Evolutionary conservation across 176 grass and related monocot species (phyloP), one percentile per base, ranked within the genome.

Genomic region (Musa acuminata): DNA sequence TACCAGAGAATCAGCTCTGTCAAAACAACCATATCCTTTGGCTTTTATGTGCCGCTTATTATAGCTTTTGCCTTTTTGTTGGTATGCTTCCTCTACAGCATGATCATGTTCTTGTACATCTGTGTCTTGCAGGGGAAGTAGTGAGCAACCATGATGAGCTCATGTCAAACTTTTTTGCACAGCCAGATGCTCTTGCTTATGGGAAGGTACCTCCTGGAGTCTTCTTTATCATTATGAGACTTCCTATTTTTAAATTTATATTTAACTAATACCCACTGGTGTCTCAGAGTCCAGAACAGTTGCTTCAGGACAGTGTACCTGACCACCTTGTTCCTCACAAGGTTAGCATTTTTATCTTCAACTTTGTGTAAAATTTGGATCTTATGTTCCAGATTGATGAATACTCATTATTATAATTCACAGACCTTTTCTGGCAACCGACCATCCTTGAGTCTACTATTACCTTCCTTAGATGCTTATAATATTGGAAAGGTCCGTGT

Each of bases 101-200:
- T n/a, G 64, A 11, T 72, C n/a, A 64, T 51, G 17, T 14, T 72
- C 13, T 83, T 85, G 51, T 29, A 51, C 8, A 25, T 83, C 52
- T 69, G 27, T 80, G 10, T 78, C 24, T 81, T 69, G 64, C 75
- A 99, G 90, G 88, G 58, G 90, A 99, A 82, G 81, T 84, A 83
- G 95, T 99, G 22, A 99, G 84, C 66, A 99, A 99, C 80, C 90
- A 99, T 89, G 88, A 99, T 68, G 90, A 99, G 54, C 74, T 99
- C 52, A 99, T 94, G 95, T 99, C 95, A 55, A 94, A 99, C 81
- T 99, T 99, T 87, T 94, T 99, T 79, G 95, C 88, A 75, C 90
- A 99, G 75, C 88, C 95, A 85, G 95, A 99, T 86, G 95, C 95
- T 26, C 95, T 94, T 94, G 90, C 95, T 72, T 99, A 99, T 79